Base-by-base conservation (phyloP, 192 early-diverging fungal genomes). In the Allomyces arbusculus region DNA sequence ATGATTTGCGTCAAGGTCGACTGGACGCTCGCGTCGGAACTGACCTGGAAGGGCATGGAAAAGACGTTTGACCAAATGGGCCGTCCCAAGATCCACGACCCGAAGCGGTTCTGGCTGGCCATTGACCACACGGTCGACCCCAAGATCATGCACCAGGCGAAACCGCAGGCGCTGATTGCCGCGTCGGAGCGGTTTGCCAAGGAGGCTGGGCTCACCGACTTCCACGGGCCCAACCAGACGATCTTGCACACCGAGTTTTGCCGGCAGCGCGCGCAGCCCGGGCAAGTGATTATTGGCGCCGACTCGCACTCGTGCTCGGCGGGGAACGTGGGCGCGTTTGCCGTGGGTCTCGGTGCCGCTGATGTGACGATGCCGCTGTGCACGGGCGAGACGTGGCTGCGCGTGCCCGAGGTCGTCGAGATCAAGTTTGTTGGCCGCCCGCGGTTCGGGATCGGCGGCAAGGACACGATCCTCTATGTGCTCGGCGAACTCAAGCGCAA, bases 181-280 rank as follows among this genome's bases (percentile, higher is more conserved):
- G 82, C 85, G 16, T 81, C 85, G 3, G 83, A 79, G 67, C 72
- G 69, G 62, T 84, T 85, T 66, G 85, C 83, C 63, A 80, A 88
- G 65, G 87, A 89, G 77, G 82, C 80, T 4, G 80, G 82, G 63
- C 68, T 89, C 63, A 78, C 83, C 20, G 87, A 89, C 67, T 87
- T 82, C 67, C 80, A 89, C 66, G 78, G 79, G 61, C 84, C 87
- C 69, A 89, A 89, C 76, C 81, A 84, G 70, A 86, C 87, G 4
- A 89, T 89, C 69, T 77, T 89, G 50, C 87, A 89, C 75, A 89
- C 87, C 10, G 87, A 89, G 78, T 89, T 89, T 75, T 89, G 88
- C 73, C 84, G 86, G 66, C 81, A 87, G 72, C 85, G 87, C 67
- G 87, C 87, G 1, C 86, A 87, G 71, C 87, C 87, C 24, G 86